Evolutionary conservation across 371 early-diverging fungal genomes (phyloP), one percentile per base, ranked within the genome.

Genomic region (Choanephora cucurbitarum): DNA sequence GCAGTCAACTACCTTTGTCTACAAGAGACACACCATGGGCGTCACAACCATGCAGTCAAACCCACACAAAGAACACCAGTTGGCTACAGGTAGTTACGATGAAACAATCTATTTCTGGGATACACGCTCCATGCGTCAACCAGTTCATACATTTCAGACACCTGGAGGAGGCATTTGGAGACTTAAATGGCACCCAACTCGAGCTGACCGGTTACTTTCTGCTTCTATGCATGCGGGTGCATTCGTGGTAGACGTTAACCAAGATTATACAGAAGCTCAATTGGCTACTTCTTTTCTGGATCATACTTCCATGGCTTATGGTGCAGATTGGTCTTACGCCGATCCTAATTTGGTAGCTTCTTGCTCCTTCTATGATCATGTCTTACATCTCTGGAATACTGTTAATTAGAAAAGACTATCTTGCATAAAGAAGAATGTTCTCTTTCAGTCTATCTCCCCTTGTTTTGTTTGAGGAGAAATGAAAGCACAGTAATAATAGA

Each of bases 281-380:
- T 49, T 50, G 37, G 21, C 24, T 41, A 55, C 65, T 31, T 72
- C 67, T 85, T 91, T 65, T 62, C 74, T 84, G 64, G 85, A 90
- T 52, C 96, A 97, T 67, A 59, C 71, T 46, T 92, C 92, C 1
- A 80, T 97, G 64, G 93, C 91, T 2, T 97, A 97, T 66, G 96
- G 97, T 34, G 90, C 86, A 0, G 95, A 95, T 69, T 97, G 96
- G 96, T 82, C 87, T 23, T 87, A 79, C 61, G 24, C n/a, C 11
- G 52, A 61, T 21, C 45, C 56, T 11, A 58, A 67, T 54, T 67
- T 91, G 37, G 80, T 92, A 14, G 94, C 87, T 8, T 91, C 91
- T 17, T 95, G 96, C 60, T 95, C 95, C 6, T 97, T 97, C 65
- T 97, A 97, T 65, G 95, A 97, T 68, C 94, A 94, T 69, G 52